Evolutionary conservation across 768 basidiomycete species (phyloP).

Genomic region (Hygrophoropsis aurantiaca): DNA sequence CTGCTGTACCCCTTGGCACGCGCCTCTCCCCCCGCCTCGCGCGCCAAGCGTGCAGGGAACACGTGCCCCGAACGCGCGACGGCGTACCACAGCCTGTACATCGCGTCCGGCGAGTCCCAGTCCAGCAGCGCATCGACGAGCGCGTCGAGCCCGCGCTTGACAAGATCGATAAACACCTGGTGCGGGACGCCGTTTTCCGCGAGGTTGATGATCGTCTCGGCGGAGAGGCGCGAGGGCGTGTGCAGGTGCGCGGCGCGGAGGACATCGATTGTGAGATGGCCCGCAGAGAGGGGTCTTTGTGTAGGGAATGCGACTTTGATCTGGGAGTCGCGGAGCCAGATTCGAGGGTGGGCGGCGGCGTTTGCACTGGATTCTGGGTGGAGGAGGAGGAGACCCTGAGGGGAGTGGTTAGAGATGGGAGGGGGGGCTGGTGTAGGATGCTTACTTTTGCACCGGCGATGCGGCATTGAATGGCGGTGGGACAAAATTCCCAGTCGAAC

Average conservation of each 20-base stretch:
- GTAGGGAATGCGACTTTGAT: conserved; percentile 45
- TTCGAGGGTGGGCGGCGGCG: conserved; percentile 16
- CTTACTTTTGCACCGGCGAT: conserved; percentile 48
- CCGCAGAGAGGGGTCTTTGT: conserved; percentile 32
- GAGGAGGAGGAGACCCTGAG: conserved; percentile 26
- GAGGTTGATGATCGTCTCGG: conserved; percentile 63
- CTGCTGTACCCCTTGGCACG: conserved; percentile 45
- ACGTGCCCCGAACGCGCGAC: conserved; percentile 43
- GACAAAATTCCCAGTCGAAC: conserved; percentile 37
- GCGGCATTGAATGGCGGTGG: conserved; percentile 52
- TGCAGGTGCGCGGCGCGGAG: conserved; percentile 50
- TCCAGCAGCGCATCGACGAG: conserved; percentile 39
- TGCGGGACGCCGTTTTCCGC: conserved; percentile 61
- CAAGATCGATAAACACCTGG: conserved; percentile 37
- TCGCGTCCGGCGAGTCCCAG: conserved; percentile 46
- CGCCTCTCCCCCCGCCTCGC: conserved; percentile 32
- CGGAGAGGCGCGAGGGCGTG: conserved; percentile 46
- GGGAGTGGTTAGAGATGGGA: not conserved
- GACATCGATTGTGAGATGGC: conserved; percentile 51
- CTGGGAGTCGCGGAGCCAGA: conserved; percentile 41
- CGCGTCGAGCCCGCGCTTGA: conserved; percentile 35
- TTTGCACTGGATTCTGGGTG: conserved; percentile 26
- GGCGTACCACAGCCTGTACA: conserved; percentile 41
- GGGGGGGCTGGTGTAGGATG: not conserved
- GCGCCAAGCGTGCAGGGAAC: conserved; percentile 37